These are phyloP conservation scores for Botrytis pseudocinerea DNA, from an alignment of 2,329 filamentous ascomycete species.

Conservation along the genomic window DNA sequence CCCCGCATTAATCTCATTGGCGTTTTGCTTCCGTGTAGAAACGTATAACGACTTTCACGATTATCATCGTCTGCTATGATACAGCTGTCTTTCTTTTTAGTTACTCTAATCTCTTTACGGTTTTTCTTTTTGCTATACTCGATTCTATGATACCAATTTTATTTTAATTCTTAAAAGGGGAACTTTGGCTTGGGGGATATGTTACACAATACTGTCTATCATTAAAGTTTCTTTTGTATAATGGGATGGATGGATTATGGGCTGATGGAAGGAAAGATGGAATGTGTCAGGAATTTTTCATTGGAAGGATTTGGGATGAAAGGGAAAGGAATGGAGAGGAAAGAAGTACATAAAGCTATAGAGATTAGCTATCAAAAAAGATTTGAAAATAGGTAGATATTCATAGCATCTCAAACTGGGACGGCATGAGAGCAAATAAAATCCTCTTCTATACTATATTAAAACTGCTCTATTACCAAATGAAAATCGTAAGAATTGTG, in stretches of 20 bases:
- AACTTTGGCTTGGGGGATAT: neutral
- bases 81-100: neutral
- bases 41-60: conserved; percentile 10
- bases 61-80: neutral
- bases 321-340: neutral
- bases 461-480: neutral
- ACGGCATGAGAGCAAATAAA: neutral
- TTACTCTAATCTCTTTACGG: neutral
- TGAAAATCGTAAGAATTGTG: neutral
- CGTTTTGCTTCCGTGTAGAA: conserved; percentile 2
- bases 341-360: neutral
- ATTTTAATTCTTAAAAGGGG: conserved; percentile 4
- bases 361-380: neutral
- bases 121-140: neutral
- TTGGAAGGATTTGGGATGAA: too few species aligned
- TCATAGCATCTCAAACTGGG: neutral
- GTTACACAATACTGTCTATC: neutral
- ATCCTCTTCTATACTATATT: neutral
- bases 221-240: neutral
- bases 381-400: neutral
- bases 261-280: neutral
- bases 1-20: neutral
- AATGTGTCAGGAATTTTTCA: neutral
- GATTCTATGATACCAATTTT: conserved; percentile 16
- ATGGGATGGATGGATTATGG: conserved; percentile 1